Conservation (phyloP, 2,329 filamentous ascomycete species). For the Verticillium klebahnii region DNA sequence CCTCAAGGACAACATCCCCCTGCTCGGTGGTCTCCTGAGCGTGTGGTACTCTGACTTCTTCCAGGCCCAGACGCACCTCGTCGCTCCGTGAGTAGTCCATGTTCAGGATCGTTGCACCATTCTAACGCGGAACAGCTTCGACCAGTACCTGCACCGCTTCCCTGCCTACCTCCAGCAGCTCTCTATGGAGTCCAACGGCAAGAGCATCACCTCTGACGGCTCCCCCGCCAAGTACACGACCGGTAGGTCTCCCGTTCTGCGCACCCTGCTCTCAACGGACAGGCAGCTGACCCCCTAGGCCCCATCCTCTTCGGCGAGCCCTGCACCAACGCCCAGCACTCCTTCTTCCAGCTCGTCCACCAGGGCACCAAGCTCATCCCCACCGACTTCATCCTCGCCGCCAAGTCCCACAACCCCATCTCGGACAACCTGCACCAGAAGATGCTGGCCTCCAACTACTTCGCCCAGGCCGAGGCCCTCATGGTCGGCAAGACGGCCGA, state of each 20-base stretch:
- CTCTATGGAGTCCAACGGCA: conserved; percentile 99
- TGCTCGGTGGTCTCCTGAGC: conserved; percentile 85
- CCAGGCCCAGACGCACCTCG: conserved; percentile 93
- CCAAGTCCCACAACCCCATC: conserved; percentile 94
- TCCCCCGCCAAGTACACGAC: conserved; percentile 96
- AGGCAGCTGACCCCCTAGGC: conserved; percentile 31
- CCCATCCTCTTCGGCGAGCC: conserved; percentile 96
- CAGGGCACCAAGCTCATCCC: conserved; percentile 99
- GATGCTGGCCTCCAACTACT: conserved; percentile 91
- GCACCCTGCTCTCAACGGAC: background rate
- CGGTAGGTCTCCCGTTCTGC: conserved; percentile 31
- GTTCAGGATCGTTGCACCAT: background rate
- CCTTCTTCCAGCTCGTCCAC: conserved; percentile 99
- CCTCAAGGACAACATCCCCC: conserved; percentile 90
- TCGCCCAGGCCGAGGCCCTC: conserved; percentile 81
- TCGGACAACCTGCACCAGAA: conserved; percentile 91
- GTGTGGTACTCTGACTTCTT: conserved; percentile 99
- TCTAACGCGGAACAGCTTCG: conserved; percentile 58
- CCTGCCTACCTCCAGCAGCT: conserved; percentile 98
- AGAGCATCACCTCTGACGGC: conserved; percentile 86
- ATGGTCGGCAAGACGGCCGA: conserved; percentile 88
- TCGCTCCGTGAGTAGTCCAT: conserved; percentile 69
- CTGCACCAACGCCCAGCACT: conserved; percentile 98
- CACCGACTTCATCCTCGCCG: conserved; percentile 94
- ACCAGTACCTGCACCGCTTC: conserved; percentile 99